These are phyloP conservation scores for Eimeria falciformis DNA, from an alignment of 169 alveolate genomes.

Conservation along the genomic window DNA sequence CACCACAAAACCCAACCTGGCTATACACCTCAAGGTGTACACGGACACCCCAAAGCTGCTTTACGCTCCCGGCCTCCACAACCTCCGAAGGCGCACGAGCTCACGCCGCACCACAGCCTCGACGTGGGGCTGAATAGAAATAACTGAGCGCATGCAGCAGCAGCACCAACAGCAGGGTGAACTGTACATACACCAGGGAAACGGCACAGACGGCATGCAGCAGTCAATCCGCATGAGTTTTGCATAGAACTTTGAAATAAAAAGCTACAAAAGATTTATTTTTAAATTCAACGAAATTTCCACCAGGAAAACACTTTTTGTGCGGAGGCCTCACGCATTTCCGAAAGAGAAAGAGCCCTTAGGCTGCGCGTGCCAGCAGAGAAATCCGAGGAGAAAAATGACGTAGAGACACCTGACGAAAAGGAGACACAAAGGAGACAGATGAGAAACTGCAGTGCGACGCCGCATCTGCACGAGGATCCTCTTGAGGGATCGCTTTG, in stretches of 20 bases:
- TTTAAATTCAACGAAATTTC: too few relatives aligned
- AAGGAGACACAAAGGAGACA: too few relatives aligned
- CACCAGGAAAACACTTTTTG: too few relatives aligned
- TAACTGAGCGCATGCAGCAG: slow-evolving; percentile 42
- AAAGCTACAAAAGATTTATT: too few relatives aligned
- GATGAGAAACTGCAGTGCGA: neutral
- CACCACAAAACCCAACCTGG: too few relatives aligned
- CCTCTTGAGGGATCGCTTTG: neutral
- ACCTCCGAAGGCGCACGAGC: neutral
- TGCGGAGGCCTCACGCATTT: too few relatives aligned
- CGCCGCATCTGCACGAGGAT: neutral
- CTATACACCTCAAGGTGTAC: too few relatives aligned
- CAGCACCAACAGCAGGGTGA: neutral
- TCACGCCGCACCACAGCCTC: slow-evolving; percentile 8
- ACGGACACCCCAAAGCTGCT: too few relatives aligned
- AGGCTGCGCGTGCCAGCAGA: slow-evolving; percentile 12
- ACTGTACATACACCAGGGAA: neutral
- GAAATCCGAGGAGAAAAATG: neutral
- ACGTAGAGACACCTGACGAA: slow-evolving; percentile 8
- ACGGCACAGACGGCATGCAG: too few relatives aligned
- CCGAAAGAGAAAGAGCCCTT: slow-evolving; percentile 9
- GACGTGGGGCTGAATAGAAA: slow-evolving; percentile 36
- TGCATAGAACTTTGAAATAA: too few relatives aligned
- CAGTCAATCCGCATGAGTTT: too few relatives aligned
- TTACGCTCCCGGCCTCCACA: neutral